phyloP scores from a whole-genome alignment of 164 flowering plant species.

The Aristolochia contorta region DNA sequence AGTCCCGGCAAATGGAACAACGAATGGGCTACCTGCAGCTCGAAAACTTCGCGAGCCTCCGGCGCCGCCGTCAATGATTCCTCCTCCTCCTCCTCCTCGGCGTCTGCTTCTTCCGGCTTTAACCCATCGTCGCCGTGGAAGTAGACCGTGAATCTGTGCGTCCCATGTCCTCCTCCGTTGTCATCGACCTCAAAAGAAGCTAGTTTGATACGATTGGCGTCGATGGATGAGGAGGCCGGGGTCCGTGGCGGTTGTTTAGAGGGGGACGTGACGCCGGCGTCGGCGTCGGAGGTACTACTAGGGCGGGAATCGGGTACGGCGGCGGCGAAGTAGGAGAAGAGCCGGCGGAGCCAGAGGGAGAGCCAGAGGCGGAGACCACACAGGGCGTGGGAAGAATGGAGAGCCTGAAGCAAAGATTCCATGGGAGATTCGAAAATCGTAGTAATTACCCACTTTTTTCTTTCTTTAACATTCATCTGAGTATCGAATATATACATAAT shows the following conservation, averaged over 20 bases:
- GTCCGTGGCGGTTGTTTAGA: no score
- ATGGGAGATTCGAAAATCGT: neutral
- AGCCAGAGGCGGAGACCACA: neutral
- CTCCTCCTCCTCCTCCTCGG: neutral
- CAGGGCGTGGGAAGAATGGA: neutral
- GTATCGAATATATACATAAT: no score
- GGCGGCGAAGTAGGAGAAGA: neutral
- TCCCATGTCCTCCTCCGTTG: neutral
- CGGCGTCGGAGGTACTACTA: no score
- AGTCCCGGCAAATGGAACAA: neutral
- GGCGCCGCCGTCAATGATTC: neutral
- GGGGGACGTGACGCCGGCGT: no score
- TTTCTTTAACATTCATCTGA: no score
- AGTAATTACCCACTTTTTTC: no score
- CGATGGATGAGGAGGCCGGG: neutral
- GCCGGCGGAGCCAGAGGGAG: neutral
- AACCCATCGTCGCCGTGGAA: neutral
- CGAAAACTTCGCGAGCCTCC: neutral
- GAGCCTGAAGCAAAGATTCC: neutral
- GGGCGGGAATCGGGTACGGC: neutral
- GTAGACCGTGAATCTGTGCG: neutral
- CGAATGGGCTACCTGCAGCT: no score
- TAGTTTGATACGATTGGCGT: no score
- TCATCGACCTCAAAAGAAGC: neutral
- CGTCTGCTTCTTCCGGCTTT: neutral